Base-by-base conservation (phyloP, 2,329 filamentous ascomycete genomes). In the Aspergillus candidus region DNA sequence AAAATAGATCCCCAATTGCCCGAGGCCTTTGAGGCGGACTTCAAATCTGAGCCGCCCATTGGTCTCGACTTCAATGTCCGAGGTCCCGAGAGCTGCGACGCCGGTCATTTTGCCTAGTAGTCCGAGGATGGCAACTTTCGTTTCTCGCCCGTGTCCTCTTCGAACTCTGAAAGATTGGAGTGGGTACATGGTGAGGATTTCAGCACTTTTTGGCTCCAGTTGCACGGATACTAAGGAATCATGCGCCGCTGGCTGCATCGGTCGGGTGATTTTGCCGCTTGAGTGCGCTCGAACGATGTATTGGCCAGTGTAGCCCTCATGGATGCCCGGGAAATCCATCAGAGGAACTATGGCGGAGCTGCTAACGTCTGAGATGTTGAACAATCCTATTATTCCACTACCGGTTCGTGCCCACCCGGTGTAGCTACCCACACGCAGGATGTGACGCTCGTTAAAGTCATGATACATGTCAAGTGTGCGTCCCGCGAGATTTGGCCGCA, bases 51-150 rank as follows among this genome's bases (percentile, higher is more conserved):
- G 68, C 12, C 80, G 59, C 10, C 81, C 80, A 44, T 79, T 83
- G 6, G 75, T 71, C 31, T 76, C 67, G 53, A 82, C 61, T 30
- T 75, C 76, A 35, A 83, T 75, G 22, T 77, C 73, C n/a, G 72
- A 82, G 32, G 72, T 74, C 1, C 84, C 71, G 6, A 95, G 76
- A 0, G 88, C 89, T 1, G 88, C 89, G 1, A 84, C 81, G 0
- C 89, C 91, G 0, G 88, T 88, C 86, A 97, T 94, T 66, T 96
- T 95, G 2, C 79, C 85, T 3, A 94, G 52, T 2, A 97, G 71
- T 0, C 91, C 91, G 1, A 97, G 66, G 13, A 84, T 82, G 1
- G 87, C 82, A 2, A 90, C 72, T 35, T 66, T 51, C 4, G 59
- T 64, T 4, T 49, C 39, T 3, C 22, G 49, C 1, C 51, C 40